Base-by-base conservation (phyloP, 2,329 filamentous ascomycete genomes). In the Cytospora piceae region DNA sequence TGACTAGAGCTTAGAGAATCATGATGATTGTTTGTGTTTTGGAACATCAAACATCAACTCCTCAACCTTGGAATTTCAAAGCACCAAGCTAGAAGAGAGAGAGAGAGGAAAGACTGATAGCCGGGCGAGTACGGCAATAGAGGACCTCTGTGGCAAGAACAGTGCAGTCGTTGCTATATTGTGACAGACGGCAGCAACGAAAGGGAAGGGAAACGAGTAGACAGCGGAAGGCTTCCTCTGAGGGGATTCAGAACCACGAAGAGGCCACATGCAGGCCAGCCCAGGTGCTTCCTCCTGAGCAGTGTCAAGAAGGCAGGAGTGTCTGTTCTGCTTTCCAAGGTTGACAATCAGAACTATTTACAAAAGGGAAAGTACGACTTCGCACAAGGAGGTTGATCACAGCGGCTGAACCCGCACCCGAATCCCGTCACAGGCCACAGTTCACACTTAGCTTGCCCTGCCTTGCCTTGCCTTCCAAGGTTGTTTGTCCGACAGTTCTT, bases 1-100 rank as follows among this genome's bases (percentile, higher is more conserved):
- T 56, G 63, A 32, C 52, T 61, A 34, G 42, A 54, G 31, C 46
- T 52, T 22, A 53, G 27, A 57, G 60, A 63, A 53, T 17, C 59
- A 61, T 63, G 55, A 60, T 61, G 58, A 34, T 46, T 60, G 52
- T 51, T 65, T 42, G 27, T 58, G 42, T 22, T 31, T n/a, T 27
- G 5, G 12, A 15, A 4, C 27, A 29, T 29, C 27, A 29, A 29
- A 31, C 2, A 11, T 32, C 31, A 15, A 31, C 22, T 24, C 49
- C 42, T 31, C 31, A 42, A 6, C 32, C 27, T 29, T 5, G 27
- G 27, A 29, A 17, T 20, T 24, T 27, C 17, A 3, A 22, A 54
- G 2, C 17, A n/a, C 7, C 27, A 42, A 27, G 14, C 9, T 14
- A 8, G 24, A 56, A 34, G 17, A 15, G 2, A 7, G 11, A 34